These are phyloP conservation scores for Acacia confusa DNA, from an alignment of 306 rosid genomes.

Conservation along the genomic window DNA sequence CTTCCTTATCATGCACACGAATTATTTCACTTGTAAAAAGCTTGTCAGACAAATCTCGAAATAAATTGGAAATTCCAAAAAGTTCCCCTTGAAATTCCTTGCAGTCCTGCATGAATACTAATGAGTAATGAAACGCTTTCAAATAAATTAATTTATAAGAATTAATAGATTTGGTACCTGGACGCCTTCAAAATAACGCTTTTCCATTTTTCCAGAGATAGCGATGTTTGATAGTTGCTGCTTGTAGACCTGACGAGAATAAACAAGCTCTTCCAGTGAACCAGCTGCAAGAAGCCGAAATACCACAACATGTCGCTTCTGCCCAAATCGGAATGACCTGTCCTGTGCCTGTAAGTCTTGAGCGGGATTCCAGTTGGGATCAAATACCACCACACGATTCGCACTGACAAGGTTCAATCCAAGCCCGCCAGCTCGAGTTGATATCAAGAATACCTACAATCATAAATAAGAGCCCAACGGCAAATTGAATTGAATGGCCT, in stretches of 20 bases:
- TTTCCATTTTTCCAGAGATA: conserved; percentile 91
- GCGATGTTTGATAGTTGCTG: conserved; percentile 94
- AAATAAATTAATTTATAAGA: not conserved
- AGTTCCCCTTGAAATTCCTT: conserved; percentile 95
- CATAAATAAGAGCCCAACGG: conserved; percentile 26
- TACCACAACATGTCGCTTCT: conserved; percentile 88
- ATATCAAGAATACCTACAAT: conserved; percentile 82
- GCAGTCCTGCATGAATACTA: conserved; percentile 61
- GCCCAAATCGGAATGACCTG: conserved; percentile 93
- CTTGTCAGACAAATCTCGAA: conserved; percentile 83
- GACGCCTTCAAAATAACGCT: conserved; percentile 94
- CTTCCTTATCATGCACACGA: conserved; percentile 51
- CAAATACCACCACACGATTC: conserved; percentile 91
- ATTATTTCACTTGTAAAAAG: conserved; percentile 82
- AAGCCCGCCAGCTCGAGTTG: conserved; percentile 97
- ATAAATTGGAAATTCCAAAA: conserved; percentile 88
- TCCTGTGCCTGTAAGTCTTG: conserved; percentile 97
- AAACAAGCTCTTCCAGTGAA: conserved; percentile 90
- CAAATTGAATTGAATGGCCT: conserved; percentile 35
- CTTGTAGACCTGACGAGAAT: conserved; percentile 94
- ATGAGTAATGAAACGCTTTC: not conserved
- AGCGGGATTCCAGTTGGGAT: conserved; percentile 99
- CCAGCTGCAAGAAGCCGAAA: conserved; percentile 94
- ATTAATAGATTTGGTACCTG: conserved; percentile 54
- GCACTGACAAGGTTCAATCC: conserved; percentile 98